phyloP scores from a whole-genome alignment of 1,284 basidiomycete species.

The Ganoderma meredithae region DNA sequence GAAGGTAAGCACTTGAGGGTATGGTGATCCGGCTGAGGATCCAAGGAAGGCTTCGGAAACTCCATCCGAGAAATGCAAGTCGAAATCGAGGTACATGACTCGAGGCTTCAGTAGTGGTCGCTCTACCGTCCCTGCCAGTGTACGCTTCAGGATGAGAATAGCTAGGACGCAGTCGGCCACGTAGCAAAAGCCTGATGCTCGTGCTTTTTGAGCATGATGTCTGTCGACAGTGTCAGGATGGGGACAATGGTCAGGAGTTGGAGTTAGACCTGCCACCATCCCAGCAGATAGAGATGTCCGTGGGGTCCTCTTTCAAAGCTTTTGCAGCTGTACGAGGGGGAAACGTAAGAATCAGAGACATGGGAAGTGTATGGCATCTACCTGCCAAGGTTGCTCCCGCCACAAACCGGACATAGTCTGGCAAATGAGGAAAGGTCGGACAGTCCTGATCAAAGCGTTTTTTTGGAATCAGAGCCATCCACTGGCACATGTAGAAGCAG shows the following conservation, averaged over 20 bases:
- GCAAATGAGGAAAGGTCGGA: conserved; percentile 76
- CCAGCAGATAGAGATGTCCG: conserved; percentile 82
- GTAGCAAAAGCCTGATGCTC: conserved; percentile 92
- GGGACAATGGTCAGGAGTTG: conserved; percentile 22
- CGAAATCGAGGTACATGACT: conserved; percentile 91
- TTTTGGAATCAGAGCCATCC: conserved; percentile 18
- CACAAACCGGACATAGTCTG: conserved; percentile 73
- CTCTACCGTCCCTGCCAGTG: neutral
- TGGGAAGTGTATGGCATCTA: neutral
- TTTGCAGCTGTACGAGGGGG: conserved; percentile 60
- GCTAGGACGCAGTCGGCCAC: conserved; percentile 90
- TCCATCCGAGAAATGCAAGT: conserved; percentile 92
- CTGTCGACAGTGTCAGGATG: conserved; percentile 43
- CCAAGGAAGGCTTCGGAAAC: conserved; percentile 79
- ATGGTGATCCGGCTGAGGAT: conserved; percentile 27
- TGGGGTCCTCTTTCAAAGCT: conserved; percentile 58
- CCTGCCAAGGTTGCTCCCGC: conserved; percentile 71
- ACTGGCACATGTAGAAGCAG: neutral
- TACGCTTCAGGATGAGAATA: conserved; percentile 56
- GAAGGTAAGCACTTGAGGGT: conserved; percentile 75
- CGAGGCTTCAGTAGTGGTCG: conserved; percentile 56
- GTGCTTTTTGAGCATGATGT: conserved; percentile 79
- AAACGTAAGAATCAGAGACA: neutral
- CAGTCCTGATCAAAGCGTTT: conserved; percentile 69
- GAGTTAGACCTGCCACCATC: conserved; percentile 76